Evolutionary conservation across 805 yeast species (phyloP).

Genomic region (Yarrowia keelungensis): DNA sequence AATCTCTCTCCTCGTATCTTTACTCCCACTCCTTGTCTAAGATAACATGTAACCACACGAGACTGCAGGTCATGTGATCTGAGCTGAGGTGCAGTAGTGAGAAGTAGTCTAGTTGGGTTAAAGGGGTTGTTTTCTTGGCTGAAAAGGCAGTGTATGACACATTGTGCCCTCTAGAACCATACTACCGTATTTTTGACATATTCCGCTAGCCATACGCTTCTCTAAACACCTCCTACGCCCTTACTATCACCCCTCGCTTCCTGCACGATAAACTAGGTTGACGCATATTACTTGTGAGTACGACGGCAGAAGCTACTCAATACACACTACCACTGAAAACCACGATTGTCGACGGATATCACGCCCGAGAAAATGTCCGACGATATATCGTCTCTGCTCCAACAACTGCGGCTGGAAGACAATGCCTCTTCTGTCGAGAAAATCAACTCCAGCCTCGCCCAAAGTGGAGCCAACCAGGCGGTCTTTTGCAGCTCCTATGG

Average conservation of each 20-base stretch:
- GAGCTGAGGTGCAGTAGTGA: too few relatives aligned
- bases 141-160: too few relatives aligned
- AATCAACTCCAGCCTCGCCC: neutral
- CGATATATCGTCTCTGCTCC: conserved; percentile 26
- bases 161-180: too few relatives aligned
- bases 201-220: too few relatives aligned
- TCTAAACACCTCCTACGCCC: neutral
- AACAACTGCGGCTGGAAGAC: conserved; percentile 21
- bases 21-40: neutral
- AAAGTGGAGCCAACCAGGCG: conserved; percentile 26
- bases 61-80: conserved; percentile 14
- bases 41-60: conserved; percentile 10
- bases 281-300: conserved; percentile 13
- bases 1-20: neutral
- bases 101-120: too few relatives aligned
- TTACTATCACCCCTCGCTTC: conserved; percentile 35
- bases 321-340: neutral
- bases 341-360: conserved; percentile 7
- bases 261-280: conserved; percentile 37
- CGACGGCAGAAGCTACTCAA: conserved; percentile 14
- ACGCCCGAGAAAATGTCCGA: conserved; percentile 28
- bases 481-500: conserved; percentile 35
- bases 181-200: too few relatives aligned
- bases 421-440: conserved; percentile 1
- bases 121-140: too few relatives aligned